Percentiles rank a stretch among this genome's conserved stretches.
Conservation (phyloP, 805 yeast genomes). For the Diddensiella transvaalensis region DNA sequence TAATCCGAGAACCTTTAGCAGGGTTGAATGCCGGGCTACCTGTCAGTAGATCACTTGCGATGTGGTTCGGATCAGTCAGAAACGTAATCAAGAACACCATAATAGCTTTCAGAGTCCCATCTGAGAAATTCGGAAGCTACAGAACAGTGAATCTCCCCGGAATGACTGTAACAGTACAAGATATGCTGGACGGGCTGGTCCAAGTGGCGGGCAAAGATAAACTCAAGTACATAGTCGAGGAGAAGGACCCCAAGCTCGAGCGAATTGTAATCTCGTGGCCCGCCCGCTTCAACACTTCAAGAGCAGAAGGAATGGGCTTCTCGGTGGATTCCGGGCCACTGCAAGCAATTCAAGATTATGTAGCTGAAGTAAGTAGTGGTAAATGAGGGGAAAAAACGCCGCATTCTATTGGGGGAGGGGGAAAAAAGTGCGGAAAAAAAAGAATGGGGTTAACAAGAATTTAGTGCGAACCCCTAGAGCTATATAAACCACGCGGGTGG, state of each 20-base stretch:
- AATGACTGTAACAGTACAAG: conserved; percentile 22
- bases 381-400: no score
- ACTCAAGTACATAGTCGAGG: conserved; percentile 17
- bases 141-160: conserved; percentile 27
- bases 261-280: conserved; percentile 25
- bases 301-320: conserved; percentile 14
- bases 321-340: conserved; percentile 12
- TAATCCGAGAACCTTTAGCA: conserved; percentile 24
- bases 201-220: conserved; percentile 19
- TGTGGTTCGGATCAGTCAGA: conserved; percentile 23
- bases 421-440: no score
- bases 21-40: conserved; percentile 21
- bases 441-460: no score
- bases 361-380: no score
- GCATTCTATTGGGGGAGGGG: no score
- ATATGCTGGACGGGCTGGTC: conserved; percentile 25
- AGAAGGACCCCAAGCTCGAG: conserved; percentile 14
- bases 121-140: conserved; percentile 14
- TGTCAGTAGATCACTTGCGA: conserved; percentile 16
- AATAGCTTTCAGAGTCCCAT: conserved; percentile 16
- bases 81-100: conserved; percentile 21
- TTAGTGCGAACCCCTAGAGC: no score
- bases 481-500: no score
- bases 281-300: conserved; percentile 16
- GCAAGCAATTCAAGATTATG: conserved; percentile 13